Evolutionary conservation across 2,329 filamentous ascomycete genomes (phyloP).

Genomic region (Zasmidium cellare): DNA sequence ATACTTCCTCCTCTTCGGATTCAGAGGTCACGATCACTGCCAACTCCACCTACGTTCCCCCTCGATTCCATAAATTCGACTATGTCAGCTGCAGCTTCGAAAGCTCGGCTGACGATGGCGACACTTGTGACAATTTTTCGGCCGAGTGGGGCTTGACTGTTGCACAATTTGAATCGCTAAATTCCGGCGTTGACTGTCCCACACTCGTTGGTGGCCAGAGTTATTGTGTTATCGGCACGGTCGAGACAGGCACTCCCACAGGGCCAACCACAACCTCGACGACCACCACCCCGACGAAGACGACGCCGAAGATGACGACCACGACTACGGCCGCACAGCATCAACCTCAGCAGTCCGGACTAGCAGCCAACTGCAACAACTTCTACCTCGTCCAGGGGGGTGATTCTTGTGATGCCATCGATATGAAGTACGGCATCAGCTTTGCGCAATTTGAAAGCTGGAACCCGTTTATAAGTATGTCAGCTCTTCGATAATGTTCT

Average conservation of each 20-base stretch:
- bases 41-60: background rate
- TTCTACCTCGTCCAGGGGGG: constrained; percentile 9
- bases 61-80: background rate
- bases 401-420: constrained; percentile 9
- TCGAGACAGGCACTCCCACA: background rate
- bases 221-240: background rate
- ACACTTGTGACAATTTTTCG: background rate
- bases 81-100: background rate
- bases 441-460: constrained; percentile 6
- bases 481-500: background rate
- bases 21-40: background rate
- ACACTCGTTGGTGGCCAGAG: background rate
- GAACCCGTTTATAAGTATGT: constrained; percentile 7
- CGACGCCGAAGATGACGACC: background rate
- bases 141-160: background rate
- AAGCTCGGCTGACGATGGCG: background rate
- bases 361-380: constrained; percentile 4
- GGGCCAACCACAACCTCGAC: background rate
- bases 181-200: background rate
- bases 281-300: background rate
- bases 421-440: constrained; percentile 6
- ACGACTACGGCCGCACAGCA: background rate
- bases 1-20: background rate
- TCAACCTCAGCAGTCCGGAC: constrained; percentile 3
- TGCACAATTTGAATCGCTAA: background rate